A percentile compares a stretch with the other conserved stretches of the same genome.
phyloP scores from a whole-genome alignment of 2,329 filamentous ascomycete genomes.

The Cytospora piceicola region DNA sequence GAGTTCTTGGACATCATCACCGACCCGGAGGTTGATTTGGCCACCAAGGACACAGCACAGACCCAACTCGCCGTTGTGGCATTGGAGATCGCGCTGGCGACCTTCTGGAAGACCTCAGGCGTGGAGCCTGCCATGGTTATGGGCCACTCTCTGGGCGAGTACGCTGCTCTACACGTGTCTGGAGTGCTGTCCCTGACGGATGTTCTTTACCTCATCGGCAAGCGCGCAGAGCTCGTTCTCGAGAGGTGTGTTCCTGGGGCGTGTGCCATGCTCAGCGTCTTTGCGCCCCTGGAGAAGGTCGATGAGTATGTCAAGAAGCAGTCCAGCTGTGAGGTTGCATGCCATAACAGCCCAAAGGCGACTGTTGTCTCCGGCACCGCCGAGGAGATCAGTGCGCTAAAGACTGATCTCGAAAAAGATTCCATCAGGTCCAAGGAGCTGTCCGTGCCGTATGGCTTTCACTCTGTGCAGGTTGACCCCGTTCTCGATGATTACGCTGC shows the following conservation, averaged over 20 bases:
- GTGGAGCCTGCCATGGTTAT: conserved; percentile 50
- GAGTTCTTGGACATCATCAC: conserved; percentile 52
- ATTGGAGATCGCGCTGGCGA: conserved; percentile 55
- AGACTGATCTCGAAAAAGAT: conserved; percentile 43
- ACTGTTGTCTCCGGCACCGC: conserved; percentile 61
- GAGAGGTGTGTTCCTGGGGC: conserved; percentile 63
- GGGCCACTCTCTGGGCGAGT: conserved; percentile 68
- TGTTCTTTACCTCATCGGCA: conserved; percentile 68
- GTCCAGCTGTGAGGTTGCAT: conserved; percentile 55
- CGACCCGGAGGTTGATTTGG: conserved; percentile 42
- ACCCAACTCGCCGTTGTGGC: conserved; percentile 52
- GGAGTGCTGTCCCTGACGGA: conserved; percentile 68
- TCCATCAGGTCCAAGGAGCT: conserved; percentile 44
- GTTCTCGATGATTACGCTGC: conserved; percentile 57
- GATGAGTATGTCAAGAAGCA: conserved; percentile 49
- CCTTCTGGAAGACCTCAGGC: conserved; percentile 53
- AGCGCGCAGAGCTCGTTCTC: conserved; percentile 63
- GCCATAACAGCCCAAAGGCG: conserved; percentile 71
- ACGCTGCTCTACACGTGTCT: conserved; percentile 68
- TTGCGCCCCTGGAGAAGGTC: conserved; percentile 52
- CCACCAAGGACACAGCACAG: conserved; percentile 48
- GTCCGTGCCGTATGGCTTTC: conserved; percentile 51
- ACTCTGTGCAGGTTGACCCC: conserved; percentile 50
- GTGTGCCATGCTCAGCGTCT: conserved; percentile 56
- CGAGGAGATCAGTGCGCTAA: conserved; percentile 39